Base-by-base conservation (phyloP, 768 basidiomycete species). In the Tephrocybe sp. region DNA sequence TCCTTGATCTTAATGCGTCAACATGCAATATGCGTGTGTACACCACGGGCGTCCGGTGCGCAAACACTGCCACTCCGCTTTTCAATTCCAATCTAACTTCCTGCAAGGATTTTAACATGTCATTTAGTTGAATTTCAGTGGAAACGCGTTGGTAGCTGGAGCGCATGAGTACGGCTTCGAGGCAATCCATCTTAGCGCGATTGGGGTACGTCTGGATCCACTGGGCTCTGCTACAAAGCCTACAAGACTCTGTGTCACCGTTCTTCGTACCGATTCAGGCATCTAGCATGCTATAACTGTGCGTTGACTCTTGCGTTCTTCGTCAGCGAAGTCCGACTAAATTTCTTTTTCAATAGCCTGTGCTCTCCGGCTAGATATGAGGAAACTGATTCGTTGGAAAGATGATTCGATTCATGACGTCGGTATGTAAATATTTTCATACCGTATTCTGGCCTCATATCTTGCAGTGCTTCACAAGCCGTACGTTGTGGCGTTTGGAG, bases 201-300 rank as follows among this genome's bases (percentile, higher is more conserved):
- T n/a, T n/a, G n/a, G n/a, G n/a, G n/a, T n/a, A n/a, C n/a, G n/a
- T n/a, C 67, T 87, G 56, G 83, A 92, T 64, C 82, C 84, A 23
- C 63, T 92, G 45, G 80, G 79, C 54, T 68, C 82, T 3, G 26
- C 26, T n/a, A n/a, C n/a, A n/a, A n/a, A n/a, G 3, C 26, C n/a
- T n/a, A n/a, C 26, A 31, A 71, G 76, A 45, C n/a, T n/a, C n/a
- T 88, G 90, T 9, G 79, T 91, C 57, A 82, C 87, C 3, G 88
- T 90, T 40, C 88, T 86, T 62, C 77, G 87, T 42, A 80, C 88
- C 31, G 85, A 84, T 51, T 82, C 80, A 45, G 83, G 89, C 58
- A 89, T 91, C 62, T 92, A 34, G 64, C 90, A 19, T 92, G 90
- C 63, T 91, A 89, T 64, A 85, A 89, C 59, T 84, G 88, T 88